phyloP scores from a whole-genome alignment of 805 yeast genomes.

The Kluyveromyces lactis region DNA sequence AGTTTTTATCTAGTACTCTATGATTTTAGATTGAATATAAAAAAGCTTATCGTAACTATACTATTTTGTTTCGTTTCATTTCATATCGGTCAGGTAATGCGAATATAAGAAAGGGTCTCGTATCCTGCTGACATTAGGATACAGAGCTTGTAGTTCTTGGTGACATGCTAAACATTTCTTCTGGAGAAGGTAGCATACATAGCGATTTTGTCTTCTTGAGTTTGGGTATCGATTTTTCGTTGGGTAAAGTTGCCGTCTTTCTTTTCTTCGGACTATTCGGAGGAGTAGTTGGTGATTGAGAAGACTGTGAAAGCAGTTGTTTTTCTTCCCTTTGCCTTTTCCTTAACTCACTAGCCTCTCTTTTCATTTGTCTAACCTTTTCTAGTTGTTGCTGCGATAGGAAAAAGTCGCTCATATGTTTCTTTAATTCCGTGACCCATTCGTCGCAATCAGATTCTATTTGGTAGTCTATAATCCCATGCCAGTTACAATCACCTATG shows the following conservation, averaged over 20 bases:
- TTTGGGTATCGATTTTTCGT: background rate
- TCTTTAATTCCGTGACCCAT: constrained; percentile 54
- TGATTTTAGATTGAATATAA: too few species aligned
- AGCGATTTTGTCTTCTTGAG: constrained; percentile 2
- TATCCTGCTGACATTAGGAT: too few species aligned
- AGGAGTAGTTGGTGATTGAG: constrained; percentile 16
- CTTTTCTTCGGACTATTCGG: constrained; percentile 25
- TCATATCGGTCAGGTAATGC: too few species aligned
- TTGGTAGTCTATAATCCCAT: constrained; percentile 67
- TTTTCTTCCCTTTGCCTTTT: constrained; percentile 18
- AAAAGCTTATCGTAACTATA: too few species aligned
- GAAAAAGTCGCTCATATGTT: constrained; percentile 54
- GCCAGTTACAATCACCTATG: constrained; percentile 58
- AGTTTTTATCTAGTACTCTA: too few species aligned
- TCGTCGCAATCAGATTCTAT: constrained; percentile 73
- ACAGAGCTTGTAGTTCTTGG: background rate
- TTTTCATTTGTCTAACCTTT: constrained; percentile 20
- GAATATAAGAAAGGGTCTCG: too few species aligned
- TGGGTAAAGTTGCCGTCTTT: background rate
- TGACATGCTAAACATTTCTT: background rate
- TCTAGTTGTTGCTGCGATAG: constrained; percentile 38
- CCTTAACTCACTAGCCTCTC: constrained; percentile 27
- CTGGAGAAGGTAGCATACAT: constrained; percentile 1
- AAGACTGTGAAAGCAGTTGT: constrained; percentile 2
- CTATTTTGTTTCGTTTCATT: too few species aligned